These are phyloP conservation scores for Penicillium antarcticum DNA, from an alignment of 495 filamentous ascomycete species.

Conservation along the genomic window DNA sequence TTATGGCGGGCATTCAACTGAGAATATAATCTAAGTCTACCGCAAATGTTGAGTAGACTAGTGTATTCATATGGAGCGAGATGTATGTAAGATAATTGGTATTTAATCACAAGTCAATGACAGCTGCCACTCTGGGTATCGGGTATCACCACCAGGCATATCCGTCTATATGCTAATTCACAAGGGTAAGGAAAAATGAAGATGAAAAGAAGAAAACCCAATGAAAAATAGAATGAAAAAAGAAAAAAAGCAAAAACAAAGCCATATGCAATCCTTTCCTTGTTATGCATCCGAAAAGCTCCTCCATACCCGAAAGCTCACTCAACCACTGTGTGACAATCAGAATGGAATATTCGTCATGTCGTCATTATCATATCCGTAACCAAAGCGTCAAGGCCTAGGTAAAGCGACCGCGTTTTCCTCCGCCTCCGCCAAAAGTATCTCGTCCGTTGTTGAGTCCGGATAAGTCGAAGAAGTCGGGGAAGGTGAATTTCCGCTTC, in stretches of 20 bases:
- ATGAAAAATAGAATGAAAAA: constrained; percentile 13
- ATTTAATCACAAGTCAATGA: constrained; percentile 26
- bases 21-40: constrained; percentile 12
- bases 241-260: constrained; percentile 10
- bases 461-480: constrained; percentile 81
- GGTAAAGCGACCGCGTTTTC: constrained; percentile 69
- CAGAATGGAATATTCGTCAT: constrained; percentile 38
- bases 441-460: constrained; percentile 64
- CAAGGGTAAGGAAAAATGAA: constrained; percentile 9
- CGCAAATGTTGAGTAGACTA: constrained; percentile 2
- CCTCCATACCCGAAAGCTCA: constrained; percentile 18
- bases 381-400: constrained; percentile 30
- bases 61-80: not conserved
- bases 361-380: constrained; percentile 34
- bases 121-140: constrained; percentile 39
- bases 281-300: constrained; percentile 38
- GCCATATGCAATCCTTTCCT: constrained; percentile 35
- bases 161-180: constrained; percentile 40
- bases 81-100: constrained; percentile 24
- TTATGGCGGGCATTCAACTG: constrained; percentile 55
- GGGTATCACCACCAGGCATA: constrained; percentile 39
- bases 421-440: constrained; percentile 49
- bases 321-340: constrained; percentile 36
- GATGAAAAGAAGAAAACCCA: constrained; percentile 9
- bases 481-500: constrained; percentile 73